Evolutionary conservation across 768 basidiomycete species (phyloP).

Genomic region (Suillus fuscotomentosus): DNA sequence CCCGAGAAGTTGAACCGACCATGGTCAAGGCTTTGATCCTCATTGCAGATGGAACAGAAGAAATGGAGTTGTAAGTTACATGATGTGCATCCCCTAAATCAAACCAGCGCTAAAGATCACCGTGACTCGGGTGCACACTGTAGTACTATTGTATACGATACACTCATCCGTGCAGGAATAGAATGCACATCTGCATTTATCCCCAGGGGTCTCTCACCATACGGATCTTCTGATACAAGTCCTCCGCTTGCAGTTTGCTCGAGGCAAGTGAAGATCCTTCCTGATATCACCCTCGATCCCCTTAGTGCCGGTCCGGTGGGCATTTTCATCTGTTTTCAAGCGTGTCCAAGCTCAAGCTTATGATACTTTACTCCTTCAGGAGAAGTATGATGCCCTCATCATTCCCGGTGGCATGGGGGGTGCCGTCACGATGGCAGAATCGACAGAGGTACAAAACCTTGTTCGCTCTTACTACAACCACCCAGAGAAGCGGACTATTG

Average conservation of each 20-base stretch:
- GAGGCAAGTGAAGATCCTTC: conserved; percentile 69
- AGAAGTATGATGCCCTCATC: conserved; percentile 64
- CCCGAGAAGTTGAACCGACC: not conserved
- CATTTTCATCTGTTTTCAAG: not conserved
- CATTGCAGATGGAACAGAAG: conserved; percentile 82
- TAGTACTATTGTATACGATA: conserved; percentile 82
- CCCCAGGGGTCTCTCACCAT: conserved; percentile 31
- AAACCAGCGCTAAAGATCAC: not conserved
- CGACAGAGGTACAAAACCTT: conserved; percentile 57
- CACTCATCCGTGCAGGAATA: conserved; percentile 75
- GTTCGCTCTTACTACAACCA: conserved; percentile 48
- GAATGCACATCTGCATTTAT: conserved; percentile 64
- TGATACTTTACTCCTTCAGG: conserved; percentile 35
- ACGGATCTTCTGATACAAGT: conserved; percentile 25
- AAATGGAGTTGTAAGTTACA: conserved; percentile 80
- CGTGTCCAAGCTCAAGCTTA: not conserved
- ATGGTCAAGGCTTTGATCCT: conserved; percentile 55
- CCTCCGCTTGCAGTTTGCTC: conserved; percentile 62
- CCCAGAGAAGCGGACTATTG: conserved; percentile 45
- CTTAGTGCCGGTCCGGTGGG: conserved; percentile 48
- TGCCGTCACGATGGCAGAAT: conserved; percentile 68
- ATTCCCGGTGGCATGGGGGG: conserved; percentile 81
- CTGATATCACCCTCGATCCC: conserved; percentile 55
- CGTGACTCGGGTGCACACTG: not conserved
- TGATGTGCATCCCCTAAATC: not conserved